Evolutionary conservation across 768 basidiomycete species (phyloP).

Genomic region (Hygrophoropsis aurantiaca): DNA sequence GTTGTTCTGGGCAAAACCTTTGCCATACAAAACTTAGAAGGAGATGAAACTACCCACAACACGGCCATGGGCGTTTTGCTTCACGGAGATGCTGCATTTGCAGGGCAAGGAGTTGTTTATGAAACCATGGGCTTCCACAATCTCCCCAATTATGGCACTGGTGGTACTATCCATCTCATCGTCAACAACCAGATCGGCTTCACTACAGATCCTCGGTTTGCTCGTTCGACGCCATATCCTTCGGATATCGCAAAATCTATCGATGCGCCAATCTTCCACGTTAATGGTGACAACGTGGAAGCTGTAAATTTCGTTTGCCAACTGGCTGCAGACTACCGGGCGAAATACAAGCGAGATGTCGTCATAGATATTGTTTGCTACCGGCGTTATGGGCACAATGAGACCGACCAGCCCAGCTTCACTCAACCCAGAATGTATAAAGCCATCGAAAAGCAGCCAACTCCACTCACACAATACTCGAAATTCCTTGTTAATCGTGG

Average conservation of each 20-base stretch:
- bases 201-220: conserved; percentile 96
- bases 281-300: conserved; percentile 98
- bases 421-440: conserved; percentile 99
- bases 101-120: conserved; percentile 97
- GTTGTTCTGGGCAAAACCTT: conserved; percentile 99
- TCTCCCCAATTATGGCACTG: conserved; percentile 93
- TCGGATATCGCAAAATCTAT: conserved; percentile 99
- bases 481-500: conserved; percentile 88
- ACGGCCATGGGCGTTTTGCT: conserved; percentile 94
- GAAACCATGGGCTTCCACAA: conserved; percentile 99
- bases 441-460: conserved; percentile 92
- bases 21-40: conserved; percentile 92
- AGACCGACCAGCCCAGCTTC: conserved; percentile 98
- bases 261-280: conserved; percentile 98
- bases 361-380: conserved; percentile 99
- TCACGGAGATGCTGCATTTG: conserved; percentile 98
- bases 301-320: conserved; percentile 99
- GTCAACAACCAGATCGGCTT: conserved; percentile 99
- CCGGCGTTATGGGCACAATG: conserved; percentile 98
- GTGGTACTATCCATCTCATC: conserved; percentile 96
- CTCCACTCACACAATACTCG: conserved; percentile 87
- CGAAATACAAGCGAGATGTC: conserved; percentile 98
- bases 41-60: conserved; percentile 74
- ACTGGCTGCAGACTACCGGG: conserved; percentile 96
- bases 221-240: conserved; percentile 96